These are phyloP conservation scores for Rhizopogon rudus DNA, from an alignment of 768 basidiomycete species.

Conservation along the genomic window DNA sequence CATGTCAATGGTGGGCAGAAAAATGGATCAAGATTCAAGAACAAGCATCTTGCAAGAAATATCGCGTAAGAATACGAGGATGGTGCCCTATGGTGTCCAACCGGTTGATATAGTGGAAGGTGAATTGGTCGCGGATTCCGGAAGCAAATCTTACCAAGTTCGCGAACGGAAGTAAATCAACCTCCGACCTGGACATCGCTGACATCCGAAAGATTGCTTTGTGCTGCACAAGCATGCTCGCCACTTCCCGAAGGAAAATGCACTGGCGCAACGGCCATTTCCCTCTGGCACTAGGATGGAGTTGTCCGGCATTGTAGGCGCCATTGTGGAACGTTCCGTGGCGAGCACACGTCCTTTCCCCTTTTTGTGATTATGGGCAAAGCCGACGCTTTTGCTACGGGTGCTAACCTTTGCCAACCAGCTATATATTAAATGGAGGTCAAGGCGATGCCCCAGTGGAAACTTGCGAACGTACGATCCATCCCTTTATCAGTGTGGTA, in stretches of 20 bases:
- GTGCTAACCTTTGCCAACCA: not conserved
- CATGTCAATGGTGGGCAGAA: not conserved
- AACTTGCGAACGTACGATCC: constrained; percentile 6
- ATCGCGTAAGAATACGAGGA: too few relatives aligned
- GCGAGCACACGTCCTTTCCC: constrained; percentile 4
- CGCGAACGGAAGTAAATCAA: not conserved
- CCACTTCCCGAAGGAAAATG: constrained; percentile 4
- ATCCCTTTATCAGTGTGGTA: constrained; percentile 3
- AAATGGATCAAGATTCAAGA: not conserved
- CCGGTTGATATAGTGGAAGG: not conserved
- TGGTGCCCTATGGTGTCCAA: not conserved
- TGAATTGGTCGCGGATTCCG: not conserved
- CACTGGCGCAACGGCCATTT: not conserved
- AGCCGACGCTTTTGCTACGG: not conserved
- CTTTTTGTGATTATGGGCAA: constrained; percentile 2
- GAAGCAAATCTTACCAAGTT: not conserved
- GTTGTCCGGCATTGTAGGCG: not conserved
- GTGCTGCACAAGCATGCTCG: constrained; percentile 5
- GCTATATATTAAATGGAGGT: not conserved
- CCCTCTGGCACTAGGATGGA: not conserved
- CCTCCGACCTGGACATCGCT: not conserved
- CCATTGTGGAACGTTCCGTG: constrained; percentile 6
- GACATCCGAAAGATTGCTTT: constrained; percentile 11
- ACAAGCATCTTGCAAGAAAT: not conserved
- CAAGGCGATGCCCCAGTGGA: constrained; percentile 11